Evolutionary conservation across 23 red algal genomes (phyloP), one percentile per base, ranked within the genome.

Genomic region (Agarophyton chilense): DNA sequence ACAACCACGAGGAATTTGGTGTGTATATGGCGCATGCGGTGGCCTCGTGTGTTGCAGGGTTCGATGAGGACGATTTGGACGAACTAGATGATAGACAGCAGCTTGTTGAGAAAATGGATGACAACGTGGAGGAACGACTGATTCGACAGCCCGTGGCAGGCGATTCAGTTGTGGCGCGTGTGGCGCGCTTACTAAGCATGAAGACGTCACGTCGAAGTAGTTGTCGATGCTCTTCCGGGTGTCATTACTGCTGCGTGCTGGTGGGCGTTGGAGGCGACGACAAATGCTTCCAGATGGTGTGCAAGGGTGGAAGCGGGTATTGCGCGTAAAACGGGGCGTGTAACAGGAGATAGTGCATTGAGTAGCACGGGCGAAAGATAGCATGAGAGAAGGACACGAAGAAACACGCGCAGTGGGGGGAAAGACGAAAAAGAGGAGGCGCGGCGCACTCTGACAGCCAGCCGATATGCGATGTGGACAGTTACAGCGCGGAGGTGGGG

Each of bases 221-320:
- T 6, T 72, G 66, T 43, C 1, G 14, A 1, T 72, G 66, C 40
- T 8, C 16, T n/a, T 22, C 38, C 12, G 66, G 66, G 35, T 72
- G 66, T n/a, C 66, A 72, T 35, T 72, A 22, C 18, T 72, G 66
- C 66, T 72, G 66, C n/a, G 66, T 72, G 40, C 38, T 72, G 66
- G 28, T 17, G 36, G 66, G 66, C 40, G 25, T 72, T 21, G 66
- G 66, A 11, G 66, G 66, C 11, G 40, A 72, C n/a, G 40, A 72
- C 66, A 4, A 45, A 4, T 72, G 66, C 40, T 72, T 72, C 66
- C 19, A 21, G 13, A 28, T 43, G 38, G 40, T 44, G 66, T 72
- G 66, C 40, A 17, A 17, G 26, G 22, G 3, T 1, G 56, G 56
- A 62, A 62, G 24, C n/a, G 56, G 56, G 18, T 62, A 62, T 25